Evolutionary conservation across 257 asterid species (phyloP).

Genomic region (Datura wrightii): DNA sequence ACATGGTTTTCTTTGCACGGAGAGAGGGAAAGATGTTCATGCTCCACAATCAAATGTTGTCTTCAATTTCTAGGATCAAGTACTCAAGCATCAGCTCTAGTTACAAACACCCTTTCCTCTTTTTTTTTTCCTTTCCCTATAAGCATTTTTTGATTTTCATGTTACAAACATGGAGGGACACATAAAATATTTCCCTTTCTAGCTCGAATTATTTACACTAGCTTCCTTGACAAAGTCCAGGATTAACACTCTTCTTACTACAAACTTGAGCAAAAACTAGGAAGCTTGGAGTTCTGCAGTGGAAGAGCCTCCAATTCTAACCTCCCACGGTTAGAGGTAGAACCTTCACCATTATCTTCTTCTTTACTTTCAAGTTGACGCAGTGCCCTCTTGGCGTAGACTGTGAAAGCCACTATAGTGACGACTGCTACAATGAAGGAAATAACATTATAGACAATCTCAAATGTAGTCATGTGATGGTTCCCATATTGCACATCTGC

Average conservation of each 20-base stretch:
- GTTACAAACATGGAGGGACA: conserved; percentile 11
- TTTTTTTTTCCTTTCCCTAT: not conserved
- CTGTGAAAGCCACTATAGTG: conserved; percentile 65
- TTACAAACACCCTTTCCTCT: not conserved
- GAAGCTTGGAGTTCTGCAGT: conserved; percentile 49
- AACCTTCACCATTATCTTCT: conserved; percentile 47
- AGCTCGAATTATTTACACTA: conserved; percentile 35
- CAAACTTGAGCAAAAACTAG: conserved; percentile 38
- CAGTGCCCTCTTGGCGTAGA: conserved; percentile 70
- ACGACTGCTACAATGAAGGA: conserved; percentile 73
- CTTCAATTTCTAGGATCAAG: not conserved
- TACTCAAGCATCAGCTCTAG: not conserved
- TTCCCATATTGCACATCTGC: conserved; percentile 81
- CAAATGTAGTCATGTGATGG: conserved; percentile 71
- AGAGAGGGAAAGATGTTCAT: not conserved
- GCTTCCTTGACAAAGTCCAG: not conserved
- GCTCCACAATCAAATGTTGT: not conserved
- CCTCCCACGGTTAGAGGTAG: conserved; percentile 32
- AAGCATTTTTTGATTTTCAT: not conserved
- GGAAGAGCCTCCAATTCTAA: conserved; percentile 76
- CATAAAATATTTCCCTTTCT: conserved; percentile 14
- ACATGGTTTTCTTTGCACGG: not conserved
- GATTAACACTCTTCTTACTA: conserved; percentile 25
- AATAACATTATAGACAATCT: conserved; percentile 71
- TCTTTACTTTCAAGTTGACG: conserved; percentile 61